Evolutionary conservation across 2,329 filamentous ascomycete species (phyloP).

Genomic region (Xylaria sp.): DNA sequence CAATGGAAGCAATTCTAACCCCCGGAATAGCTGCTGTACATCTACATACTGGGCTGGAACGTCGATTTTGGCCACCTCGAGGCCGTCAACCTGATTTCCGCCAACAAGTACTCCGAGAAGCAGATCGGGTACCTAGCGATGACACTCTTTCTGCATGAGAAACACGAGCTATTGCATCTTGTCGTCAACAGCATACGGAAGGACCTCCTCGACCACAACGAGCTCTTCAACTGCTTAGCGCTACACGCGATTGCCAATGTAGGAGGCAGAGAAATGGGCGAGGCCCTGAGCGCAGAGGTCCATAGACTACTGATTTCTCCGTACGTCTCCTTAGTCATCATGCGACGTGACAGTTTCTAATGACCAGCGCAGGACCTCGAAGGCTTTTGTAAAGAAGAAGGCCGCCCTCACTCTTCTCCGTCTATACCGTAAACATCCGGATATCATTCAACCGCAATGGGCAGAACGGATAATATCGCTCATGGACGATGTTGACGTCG

Average conservation of each 20-base stretch:
- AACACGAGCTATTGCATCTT: slow-evolving; percentile 92
- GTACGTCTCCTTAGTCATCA: slow-evolving; percentile 53
- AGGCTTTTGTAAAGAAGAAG: slow-evolving; percentile 99
- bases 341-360: slow-evolving; percentile 12
- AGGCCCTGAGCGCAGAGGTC: slow-evolving; percentile 88
- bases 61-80: slow-evolving; percentile 99
- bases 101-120: slow-evolving; percentile 97
- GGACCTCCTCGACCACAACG: slow-evolving; percentile 90
- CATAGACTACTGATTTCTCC: slow-evolving; percentile 93
- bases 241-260: slow-evolving; percentile 98
- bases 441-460: slow-evolving; percentile 95
- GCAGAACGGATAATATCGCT: slow-evolving; percentile 97
- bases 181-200: slow-evolving; percentile 99
- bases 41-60: slow-evolving; percentile 98
- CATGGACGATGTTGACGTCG: slow-evolving; percentile 95
- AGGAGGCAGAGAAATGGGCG: slow-evolving; percentile 94
- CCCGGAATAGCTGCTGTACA: slow-evolving; percentile 78
- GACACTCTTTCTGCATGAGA: slow-evolving; percentile 94
- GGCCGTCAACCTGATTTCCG: slow-evolving; percentile 96
- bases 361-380: slow-evolving; percentile 60
- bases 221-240: slow-evolving; percentile 95
- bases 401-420: slow-evolving; percentile 90
- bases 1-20: slow-evolving; percentile 29
- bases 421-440: slow-evolving; percentile 90
- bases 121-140: slow-evolving; percentile 98